Conservation (phyloP, 192 early-diverging fungal genomes). For the Backusella luteola region DNA sequence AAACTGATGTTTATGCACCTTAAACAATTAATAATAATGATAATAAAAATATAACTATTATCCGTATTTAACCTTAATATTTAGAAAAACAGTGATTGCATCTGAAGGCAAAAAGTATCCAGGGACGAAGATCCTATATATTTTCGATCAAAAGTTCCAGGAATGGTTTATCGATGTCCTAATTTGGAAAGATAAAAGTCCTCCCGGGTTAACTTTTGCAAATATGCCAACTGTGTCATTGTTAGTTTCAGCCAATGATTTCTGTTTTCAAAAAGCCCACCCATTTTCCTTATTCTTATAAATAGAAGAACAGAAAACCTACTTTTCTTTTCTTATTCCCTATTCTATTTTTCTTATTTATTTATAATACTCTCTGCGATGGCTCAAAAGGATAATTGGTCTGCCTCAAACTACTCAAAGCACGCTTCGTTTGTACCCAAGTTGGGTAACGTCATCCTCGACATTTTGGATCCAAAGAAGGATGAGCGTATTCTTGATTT, state of each 20-base stretch:
- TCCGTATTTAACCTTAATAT: background rate
- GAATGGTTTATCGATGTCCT: background rate
- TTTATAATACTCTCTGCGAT: background rate
- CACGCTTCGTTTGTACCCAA: conserved; percentile 59
- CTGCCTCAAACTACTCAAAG: conserved; percentile 46
- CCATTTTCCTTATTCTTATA: background rate
- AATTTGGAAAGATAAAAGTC: background rate
- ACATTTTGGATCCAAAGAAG: conserved; percentile 47
- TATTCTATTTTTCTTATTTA: background rate
- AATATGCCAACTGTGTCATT: background rate
- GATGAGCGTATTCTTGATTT: conserved; percentile 64
- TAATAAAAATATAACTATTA: background rate
- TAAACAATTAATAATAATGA: too few species aligned
- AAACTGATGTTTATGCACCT: too few species aligned
- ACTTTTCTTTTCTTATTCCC: background rate
- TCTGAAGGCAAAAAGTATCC: background rate
- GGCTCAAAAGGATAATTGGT: conserved; percentile 47
- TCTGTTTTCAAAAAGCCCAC: background rate
- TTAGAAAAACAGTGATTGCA: background rate
- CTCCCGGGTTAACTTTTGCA: background rate
- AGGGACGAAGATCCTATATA: too few species aligned
- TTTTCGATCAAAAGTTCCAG: background rate
- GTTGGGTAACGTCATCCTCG: conserved; percentile 47
- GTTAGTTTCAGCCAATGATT: conserved; percentile 10
- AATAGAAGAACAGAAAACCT: background rate